Evolutionary conservation across 2,329 filamentous ascomycete genomes (phyloP), one percentile per base, ranked within the genome.

Genomic region (Xylaria multiplex): DNA sequence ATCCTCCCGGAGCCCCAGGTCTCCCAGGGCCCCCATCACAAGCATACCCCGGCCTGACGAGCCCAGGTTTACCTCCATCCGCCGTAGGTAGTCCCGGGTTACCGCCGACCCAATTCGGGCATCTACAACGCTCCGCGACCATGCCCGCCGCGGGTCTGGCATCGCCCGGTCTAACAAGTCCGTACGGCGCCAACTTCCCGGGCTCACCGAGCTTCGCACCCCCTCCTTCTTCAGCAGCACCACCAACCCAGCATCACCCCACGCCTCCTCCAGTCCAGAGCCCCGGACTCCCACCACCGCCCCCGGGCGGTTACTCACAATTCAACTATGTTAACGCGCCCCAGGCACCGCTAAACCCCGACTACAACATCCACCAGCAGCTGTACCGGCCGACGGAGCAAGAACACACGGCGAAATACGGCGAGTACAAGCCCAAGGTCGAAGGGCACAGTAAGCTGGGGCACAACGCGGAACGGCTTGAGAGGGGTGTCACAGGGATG

Each of bases 401-500:
- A 5, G 90, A 92, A 76, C 78, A 80, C 43, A 69, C 70, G 37
- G 62, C 68, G n/a, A 80, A 82, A 42, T 82, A 83, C 46, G 77
- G 80, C 66, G 73, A 72, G 65, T 70, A 74, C 67, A 71, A 74
- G 55, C 69, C 79, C 4, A 84, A 83, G 74, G 77, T 78, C 61
- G 84, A 86, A 54, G 45, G 66, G 3, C 62, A 74, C 30, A 82
- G 79, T 6, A 86, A 84, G 75, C 77, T 93, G 35, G 90, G 91
- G 72, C 86, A 89, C 76, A 85, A 87, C 66, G 87, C 90, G 0
- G 88, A 87, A 32, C 84, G 86, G 72, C 72, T 93, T 40, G 91
- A 93, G 80, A 88, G 88, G 77, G 89, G 90, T 1, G 86, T 93
- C 4, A 86, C 87, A 32, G 88, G 89, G 6, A 90, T 93, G 82